phyloP scores from a whole-genome alignment of 805 yeast species.

The Pichia paraexigua region DNA sequence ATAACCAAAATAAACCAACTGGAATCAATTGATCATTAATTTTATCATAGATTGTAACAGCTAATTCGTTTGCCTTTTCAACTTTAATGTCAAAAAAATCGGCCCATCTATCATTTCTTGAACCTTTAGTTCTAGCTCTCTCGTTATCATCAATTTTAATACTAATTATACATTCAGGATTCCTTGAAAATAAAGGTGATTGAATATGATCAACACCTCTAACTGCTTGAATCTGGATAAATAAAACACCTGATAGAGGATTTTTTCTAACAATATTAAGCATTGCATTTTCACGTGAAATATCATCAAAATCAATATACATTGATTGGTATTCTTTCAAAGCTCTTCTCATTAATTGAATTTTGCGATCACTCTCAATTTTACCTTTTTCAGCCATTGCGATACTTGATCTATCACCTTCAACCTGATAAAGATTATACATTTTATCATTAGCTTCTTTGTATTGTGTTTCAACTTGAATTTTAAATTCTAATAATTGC shows the following conservation, averaged over 20 bases:
- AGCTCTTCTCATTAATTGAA: slow-evolving; percentile 74
- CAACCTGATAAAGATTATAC: slow-evolving; percentile 75
- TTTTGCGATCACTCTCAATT: slow-evolving; percentile 75
- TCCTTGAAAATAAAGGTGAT: slow-evolving; percentile 66
- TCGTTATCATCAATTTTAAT: slow-evolving; percentile 86
- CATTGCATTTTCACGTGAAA: slow-evolving; percentile 56
- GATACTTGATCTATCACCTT: slow-evolving; percentile 81
- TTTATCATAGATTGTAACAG: slow-evolving; percentile 79
- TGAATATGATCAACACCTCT: slow-evolving; percentile 92
- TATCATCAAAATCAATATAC: slow-evolving; percentile 66
- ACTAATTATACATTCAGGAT: slow-evolving; percentile 70
- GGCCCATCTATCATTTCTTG: slow-evolving; percentile 73
- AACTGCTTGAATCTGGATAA: slow-evolving; percentile 64
- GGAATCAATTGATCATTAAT: slow-evolving; percentile 63
- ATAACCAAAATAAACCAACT: slow-evolving; percentile 88
- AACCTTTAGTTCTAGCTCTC: slow-evolving; percentile 63
- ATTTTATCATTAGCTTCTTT: slow-evolving; percentile 88
- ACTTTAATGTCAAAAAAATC: slow-evolving; percentile 77
- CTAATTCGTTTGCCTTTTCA: slow-evolving; percentile 89
- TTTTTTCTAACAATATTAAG: slow-evolving; percentile 69
- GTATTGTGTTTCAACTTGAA: slow-evolving; percentile 91
- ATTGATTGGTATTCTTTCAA: slow-evolving; percentile 84
- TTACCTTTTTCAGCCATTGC: slow-evolving; percentile 87
- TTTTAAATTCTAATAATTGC: slow-evolving; percentile 87
- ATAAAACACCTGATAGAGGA: slow-evolving; percentile 75